Conservation (phyloP, 1,284 basidiomycete genomes). For the Trametes polyzona region DNA sequence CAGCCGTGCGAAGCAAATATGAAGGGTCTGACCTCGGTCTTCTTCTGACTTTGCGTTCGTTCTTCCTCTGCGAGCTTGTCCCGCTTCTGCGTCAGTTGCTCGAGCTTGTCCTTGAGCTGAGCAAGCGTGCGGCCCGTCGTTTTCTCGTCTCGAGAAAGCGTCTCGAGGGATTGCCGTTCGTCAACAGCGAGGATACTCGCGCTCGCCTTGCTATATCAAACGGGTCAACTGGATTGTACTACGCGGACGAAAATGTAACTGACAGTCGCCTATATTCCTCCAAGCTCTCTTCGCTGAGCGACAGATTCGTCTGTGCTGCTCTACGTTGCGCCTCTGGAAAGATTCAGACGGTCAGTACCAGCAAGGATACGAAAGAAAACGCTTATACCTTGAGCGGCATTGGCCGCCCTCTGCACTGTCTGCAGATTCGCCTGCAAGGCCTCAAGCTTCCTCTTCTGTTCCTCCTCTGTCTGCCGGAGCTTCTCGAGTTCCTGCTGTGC, state of each 20-base stretch:
- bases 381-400: conserved; percentile 72
- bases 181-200: conserved; percentile 81
- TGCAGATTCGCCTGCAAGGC: conserved; percentile 67
- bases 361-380: no score
- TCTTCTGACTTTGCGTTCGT: conserved; percentile 56
- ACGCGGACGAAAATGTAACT: conserved; percentile 29
- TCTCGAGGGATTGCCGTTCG: conserved; percentile 88
- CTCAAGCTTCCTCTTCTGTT: conserved; percentile 65
- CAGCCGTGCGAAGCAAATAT: not conserved
- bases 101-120: conserved; percentile 70
- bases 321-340: conserved; percentile 75
- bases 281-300: conserved; percentile 82
- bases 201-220: conserved; percentile 63
- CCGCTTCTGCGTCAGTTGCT: conserved; percentile 66
- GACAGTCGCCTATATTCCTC: conserved; percentile 88
- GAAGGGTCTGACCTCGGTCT: conserved; percentile 53
- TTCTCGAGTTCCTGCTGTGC: conserved; percentile 67
- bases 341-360: not conserved
- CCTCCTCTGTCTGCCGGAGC: conserved; percentile 70
- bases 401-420: conserved; percentile 70
- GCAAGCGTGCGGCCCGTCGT: conserved; percentile 67
- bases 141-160: conserved; percentile 84
- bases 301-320: conserved; percentile 75
- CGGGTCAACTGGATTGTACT: not conserved
- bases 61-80: conserved; percentile 68